These are phyloP conservation scores for Beauveria pseudobassiana DNA, from an alignment of 2,329 filamentous ascomycete genomes.

Conservation along the genomic window DNA sequence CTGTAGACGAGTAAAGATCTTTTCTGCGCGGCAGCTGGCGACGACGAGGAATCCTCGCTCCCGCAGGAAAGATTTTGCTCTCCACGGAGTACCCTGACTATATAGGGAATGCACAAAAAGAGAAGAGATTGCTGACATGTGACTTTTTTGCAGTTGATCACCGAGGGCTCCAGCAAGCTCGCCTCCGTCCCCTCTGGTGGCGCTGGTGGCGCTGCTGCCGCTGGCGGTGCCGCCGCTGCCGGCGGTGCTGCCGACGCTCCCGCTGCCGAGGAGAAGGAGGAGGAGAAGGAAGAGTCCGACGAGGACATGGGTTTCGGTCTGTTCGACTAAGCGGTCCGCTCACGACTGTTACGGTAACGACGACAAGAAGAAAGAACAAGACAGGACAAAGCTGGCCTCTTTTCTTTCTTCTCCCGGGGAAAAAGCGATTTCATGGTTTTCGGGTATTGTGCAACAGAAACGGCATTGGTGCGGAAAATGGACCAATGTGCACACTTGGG, in stretches of 20 bases:
- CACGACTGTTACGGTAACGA: constrained; percentile 23
- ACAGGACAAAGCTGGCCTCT: constrained; percentile 1
- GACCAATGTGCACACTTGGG: constrained; percentile 4
- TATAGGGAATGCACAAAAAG: neutral
- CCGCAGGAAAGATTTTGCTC: neutral
- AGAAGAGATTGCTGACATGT: constrained; percentile 15
- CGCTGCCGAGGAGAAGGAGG: constrained; percentile 50
- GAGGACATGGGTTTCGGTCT: constrained; percentile 74
- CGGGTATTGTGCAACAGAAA: constrained; percentile 17
- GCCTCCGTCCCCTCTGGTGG: constrained; percentile 95
- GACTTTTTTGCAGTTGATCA: constrained; percentile 61
- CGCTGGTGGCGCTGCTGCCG: constrained; percentile 62
- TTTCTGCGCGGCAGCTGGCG: neutral
- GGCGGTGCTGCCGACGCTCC: constrained; percentile 53
- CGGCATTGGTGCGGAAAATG: neutral
- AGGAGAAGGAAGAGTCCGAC: constrained; percentile 57
- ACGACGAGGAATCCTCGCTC: neutral
- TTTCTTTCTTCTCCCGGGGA: constrained; percentile 21
- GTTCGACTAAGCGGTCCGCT: constrained; percentile 54
- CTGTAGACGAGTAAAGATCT: neutral
- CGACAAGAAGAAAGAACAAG: constrained; percentile 18
- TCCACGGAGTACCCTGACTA: neutral
- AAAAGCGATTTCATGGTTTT: constrained; percentile 25
- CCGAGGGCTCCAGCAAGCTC: constrained; percentile 85
- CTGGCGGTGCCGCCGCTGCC: constrained; percentile 60